Evolutionary conservation across 352 stramenopile genomes (phyloP).

Genomic region (Phytophthora constricta): DNA sequence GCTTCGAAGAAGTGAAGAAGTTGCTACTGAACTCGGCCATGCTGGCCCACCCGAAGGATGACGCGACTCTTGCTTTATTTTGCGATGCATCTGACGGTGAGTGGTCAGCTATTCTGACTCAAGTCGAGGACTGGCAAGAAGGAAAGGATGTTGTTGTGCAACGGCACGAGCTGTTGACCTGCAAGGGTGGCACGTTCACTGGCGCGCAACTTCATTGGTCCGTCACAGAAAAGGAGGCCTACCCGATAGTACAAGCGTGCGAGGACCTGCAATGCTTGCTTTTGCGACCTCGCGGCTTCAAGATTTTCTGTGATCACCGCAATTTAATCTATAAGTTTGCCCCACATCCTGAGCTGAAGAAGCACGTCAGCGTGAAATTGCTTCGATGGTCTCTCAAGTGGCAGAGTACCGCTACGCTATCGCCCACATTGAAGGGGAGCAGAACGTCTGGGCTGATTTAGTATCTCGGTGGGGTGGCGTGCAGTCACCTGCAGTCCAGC

Average conservation of each 20-base stretch:
- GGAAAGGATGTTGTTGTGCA: background rate
- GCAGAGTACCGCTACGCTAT: slow-evolving; percentile 3
- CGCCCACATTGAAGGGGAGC: background rate
- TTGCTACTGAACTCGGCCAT: slow-evolving; percentile 1
- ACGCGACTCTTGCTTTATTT: background rate
- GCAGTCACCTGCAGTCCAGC: background rate
- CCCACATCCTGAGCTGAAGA: background rate
- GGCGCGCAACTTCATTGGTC: slow-evolving; percentile 6
- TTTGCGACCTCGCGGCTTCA: slow-evolving; percentile 4
- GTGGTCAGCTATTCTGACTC: slow-evolving; percentile 14
- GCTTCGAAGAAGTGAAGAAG: slow-evolving; percentile 5
- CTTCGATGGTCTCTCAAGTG: background rate
- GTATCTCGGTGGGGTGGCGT: slow-evolving; percentile 8
- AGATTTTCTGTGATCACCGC: slow-evolving; percentile 1
- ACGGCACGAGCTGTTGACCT: background rate
- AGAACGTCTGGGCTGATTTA: slow-evolving; percentile 14
- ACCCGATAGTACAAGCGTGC: background rate
- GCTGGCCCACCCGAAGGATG: slow-evolving; percentile 7
- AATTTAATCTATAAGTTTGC: slow-evolving; percentile 17
- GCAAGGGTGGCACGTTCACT: background rate
- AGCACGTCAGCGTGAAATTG: background rate
- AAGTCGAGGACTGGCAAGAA: background rate
- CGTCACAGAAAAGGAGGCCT: background rate
- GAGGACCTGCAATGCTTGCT: background rate
- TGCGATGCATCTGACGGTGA: slow-evolving; percentile 6